These are phyloP conservation scores for Colletotrichum tofieldiae DNA, from an alignment of 2,329 filamentous ascomycete species.

Conservation along the genomic window DNA sequence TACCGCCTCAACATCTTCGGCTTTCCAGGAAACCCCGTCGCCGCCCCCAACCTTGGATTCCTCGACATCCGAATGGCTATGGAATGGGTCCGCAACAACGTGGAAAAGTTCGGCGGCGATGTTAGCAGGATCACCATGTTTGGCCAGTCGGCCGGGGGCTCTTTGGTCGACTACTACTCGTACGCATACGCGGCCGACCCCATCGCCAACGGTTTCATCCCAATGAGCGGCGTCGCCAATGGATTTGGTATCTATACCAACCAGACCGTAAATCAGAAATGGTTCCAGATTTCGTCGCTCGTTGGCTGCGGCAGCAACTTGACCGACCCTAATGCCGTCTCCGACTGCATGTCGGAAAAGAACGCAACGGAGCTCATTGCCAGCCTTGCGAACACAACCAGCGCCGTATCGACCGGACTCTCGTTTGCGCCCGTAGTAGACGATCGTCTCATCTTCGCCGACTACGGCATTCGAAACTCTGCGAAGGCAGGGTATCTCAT, in stretches of 20 bases:
- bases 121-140: conserved; percentile 48
- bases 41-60: conserved; percentile 43
- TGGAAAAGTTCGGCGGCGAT: conserved; percentile 45
- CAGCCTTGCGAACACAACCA: not conserved
- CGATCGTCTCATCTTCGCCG: conserved; percentile 27
- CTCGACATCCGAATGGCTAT: conserved; percentile 45
- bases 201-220: conserved; percentile 63
- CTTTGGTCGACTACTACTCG: conserved; percentile 62
- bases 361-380: conserved; percentile 24
- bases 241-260: conserved; percentile 47
- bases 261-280: conserved; percentile 28
- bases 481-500: conserved; percentile 44
- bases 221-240: conserved; percentile 56
- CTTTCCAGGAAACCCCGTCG: conserved; percentile 51
- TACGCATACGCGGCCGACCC: conserved; percentile 66
- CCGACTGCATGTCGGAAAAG: conserved; percentile 43
- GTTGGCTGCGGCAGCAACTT: conserved; percentile 50
- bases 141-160: conserved; percentile 48
- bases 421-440: conserved; percentile 32
- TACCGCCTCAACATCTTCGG: conserved; percentile 62
- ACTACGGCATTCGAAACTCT: conserved; percentile 32
- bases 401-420: conserved; percentile 11
- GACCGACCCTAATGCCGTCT: conserved; percentile 43
- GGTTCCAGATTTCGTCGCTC: conserved; percentile 44
- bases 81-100: conserved; percentile 45